Conservation (phyloP, 345 rosid species). For the Lagerstroemia speciosa region DNA sequence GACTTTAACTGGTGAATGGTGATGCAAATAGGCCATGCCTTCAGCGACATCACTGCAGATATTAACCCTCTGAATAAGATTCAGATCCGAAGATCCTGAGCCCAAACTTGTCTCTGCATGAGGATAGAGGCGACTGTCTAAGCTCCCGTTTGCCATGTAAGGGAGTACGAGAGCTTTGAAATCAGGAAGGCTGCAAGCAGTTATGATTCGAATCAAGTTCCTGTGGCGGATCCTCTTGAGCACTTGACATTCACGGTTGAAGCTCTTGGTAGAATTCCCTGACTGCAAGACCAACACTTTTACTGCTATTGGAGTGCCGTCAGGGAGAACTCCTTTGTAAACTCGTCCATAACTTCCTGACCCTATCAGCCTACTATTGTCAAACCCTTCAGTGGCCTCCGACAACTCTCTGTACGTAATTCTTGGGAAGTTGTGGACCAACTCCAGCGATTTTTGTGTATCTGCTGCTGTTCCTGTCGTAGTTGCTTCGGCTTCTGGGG, state of each 20-base stretch:
- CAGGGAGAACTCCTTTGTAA: slow-evolving; percentile 39
- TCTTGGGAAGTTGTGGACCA: slow-evolving; percentile 36
- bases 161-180: slow-evolving; percentile 58
- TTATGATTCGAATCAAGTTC: slow-evolving; percentile 46
- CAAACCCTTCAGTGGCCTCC: slow-evolving; percentile 40
- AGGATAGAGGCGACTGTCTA: slow-evolving; percentile 39
- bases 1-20: slow-evolving; percentile 45
- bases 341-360: slow-evolving; percentile 43
- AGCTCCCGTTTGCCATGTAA: slow-evolving; percentile 47
- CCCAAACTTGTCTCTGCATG: slow-evolving; percentile 18
- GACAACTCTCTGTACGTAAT: slow-evolving; percentile 40
- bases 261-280: slow-evolving; percentile 43
- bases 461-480: slow-evolving; percentile 4
- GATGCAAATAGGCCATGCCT: slow-evolving; percentile 62
- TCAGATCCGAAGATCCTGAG: slow-evolving; percentile 33
- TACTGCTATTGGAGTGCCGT: slow-evolving; percentile 38
- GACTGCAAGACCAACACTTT: slow-evolving; percentile 39
- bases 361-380: slow-evolving; percentile 32
- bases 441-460: slow-evolving; percentile 14
- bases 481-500: slow-evolving; percentile 12
- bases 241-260: slow-evolving; percentile 50
- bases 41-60: slow-evolving; percentile 52
- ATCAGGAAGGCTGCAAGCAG: slow-evolving; percentile 47
- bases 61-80: slow-evolving; percentile 39
- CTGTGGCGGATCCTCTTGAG: slow-evolving; percentile 50